Conservation (phyloP, 371 early-diverging fungal species). For the Mucor mucedo region DNA sequence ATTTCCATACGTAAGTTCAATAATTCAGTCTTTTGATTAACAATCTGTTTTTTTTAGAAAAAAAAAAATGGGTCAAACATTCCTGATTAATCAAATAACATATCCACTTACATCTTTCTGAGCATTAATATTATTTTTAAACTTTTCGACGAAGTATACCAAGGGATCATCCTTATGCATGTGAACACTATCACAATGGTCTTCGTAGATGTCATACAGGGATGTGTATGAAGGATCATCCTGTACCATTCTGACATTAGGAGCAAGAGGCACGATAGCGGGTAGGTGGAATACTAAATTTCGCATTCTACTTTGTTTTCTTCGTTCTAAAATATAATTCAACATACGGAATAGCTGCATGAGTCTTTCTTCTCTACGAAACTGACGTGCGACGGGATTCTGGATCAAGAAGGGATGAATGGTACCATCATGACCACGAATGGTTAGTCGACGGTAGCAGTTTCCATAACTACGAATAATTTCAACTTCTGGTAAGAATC, state of each 20-base stretch:
- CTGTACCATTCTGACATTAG: constrained; percentile 90
- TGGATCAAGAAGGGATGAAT: constrained; percentile 91
- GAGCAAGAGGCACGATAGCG: constrained; percentile 88
- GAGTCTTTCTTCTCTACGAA: constrained; percentile 92
- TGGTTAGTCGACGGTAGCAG: constrained; percentile 79
- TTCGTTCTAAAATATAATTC: constrained; percentile 81
- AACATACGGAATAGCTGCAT: constrained; percentile 91
- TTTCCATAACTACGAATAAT: constrained; percentile 78
- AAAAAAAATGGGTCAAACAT: neutral
- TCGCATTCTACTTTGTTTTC: constrained; percentile 79
- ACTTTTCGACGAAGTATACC: constrained; percentile 71
- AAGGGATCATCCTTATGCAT: constrained; percentile 84
- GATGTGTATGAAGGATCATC: constrained; percentile 89
- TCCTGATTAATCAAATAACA: neutral
- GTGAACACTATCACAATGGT: constrained; percentile 72
- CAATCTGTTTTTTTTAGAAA: constrained; percentile 18
- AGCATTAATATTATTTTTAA: constrained; percentile 55
- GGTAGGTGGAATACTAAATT: constrained; percentile 92
- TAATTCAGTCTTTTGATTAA: constrained; percentile 66
- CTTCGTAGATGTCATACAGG: constrained; percentile 86
- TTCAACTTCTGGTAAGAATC: constrained; percentile 90
- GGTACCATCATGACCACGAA: constrained; percentile 92
- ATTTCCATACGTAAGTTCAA: constrained; percentile 82
- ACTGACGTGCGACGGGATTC: constrained; percentile 85
- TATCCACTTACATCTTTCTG: constrained; percentile 41